phyloP scores from a whole-genome alignment of 225 moss, liverwort and hornwort genomes.

The Polytrichum formosum region DNA sequence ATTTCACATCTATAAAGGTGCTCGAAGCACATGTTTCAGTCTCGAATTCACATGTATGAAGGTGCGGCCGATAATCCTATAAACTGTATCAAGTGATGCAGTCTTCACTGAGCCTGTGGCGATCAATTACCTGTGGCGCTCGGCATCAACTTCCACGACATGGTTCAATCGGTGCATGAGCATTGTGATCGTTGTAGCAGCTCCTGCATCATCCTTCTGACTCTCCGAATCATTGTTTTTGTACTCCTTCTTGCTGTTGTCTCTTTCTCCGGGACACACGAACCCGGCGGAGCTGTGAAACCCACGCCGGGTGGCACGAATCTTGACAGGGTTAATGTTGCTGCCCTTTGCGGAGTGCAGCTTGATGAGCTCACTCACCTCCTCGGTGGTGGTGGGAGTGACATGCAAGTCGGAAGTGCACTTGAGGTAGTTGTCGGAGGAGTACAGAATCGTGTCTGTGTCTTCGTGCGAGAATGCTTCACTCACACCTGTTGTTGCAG shows the following conservation, averaged over 20 bases:
- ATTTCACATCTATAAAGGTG: no score
- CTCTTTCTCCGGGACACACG: conserved; percentile 27
- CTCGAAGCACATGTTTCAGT: no score
- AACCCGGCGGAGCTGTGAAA: conserved; percentile 30
- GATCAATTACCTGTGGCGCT: neutral
- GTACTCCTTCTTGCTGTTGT: conserved; percentile 10
- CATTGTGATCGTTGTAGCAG: conserved; percentile 26
- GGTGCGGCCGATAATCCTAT: no score
- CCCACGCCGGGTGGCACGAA: conserved; percentile 36
- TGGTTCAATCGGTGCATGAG: conserved; percentile 50
- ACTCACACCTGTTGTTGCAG: conserved; percentile 9
- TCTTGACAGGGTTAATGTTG: conserved; percentile 2
- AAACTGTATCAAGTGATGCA: no score
- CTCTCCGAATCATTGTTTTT: neutral
- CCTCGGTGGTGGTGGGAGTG: conserved; percentile 13
- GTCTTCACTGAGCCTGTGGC: no score
- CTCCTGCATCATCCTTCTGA: neutral
- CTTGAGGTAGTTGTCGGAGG: conserved; percentile 22
- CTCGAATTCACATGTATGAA: no score
- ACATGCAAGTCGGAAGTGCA: conserved; percentile 25
- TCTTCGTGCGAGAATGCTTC: conserved; percentile 4
- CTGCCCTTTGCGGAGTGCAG: neutral
- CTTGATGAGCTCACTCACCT: conserved; percentile 22
- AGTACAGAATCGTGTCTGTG: conserved; percentile 21
- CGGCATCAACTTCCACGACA: conserved; percentile 27